These are phyloP conservation scores for Pseudocercospora macadamiae DNA, from an alignment of 2,329 filamentous ascomycete genomes.

Conservation along the genomic window DNA sequence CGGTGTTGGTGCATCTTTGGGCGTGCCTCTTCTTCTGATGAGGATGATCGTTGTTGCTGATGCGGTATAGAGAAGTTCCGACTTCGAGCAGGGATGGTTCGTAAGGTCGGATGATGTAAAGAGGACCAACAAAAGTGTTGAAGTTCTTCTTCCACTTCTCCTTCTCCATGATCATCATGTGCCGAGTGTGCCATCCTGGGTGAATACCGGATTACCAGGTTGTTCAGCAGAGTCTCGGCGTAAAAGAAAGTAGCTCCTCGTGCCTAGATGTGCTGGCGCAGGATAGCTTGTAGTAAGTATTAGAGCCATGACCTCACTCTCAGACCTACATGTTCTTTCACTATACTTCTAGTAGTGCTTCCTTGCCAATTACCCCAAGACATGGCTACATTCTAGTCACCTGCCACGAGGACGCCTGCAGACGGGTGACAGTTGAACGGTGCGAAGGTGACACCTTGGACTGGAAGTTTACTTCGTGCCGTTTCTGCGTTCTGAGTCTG, in stretches of 20 bases:
- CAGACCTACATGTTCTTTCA: background rate
- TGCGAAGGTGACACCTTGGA: background rate
- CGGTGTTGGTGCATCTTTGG: background rate
- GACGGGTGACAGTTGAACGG: constrained; percentile 1
- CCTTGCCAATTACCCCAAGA: background rate
- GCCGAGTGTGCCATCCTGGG: background rate
- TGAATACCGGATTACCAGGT: background rate
- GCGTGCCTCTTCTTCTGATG: background rate
- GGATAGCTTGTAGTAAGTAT: background rate
- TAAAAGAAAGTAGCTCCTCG: constrained; percentile 1
- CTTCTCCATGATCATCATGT: background rate
- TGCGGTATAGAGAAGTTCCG: background rate
- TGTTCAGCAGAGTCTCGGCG: constrained; percentile 4
- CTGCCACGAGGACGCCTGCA: constrained; percentile 4
- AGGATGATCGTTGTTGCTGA: background rate
- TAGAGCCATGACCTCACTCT: constrained; percentile 1
- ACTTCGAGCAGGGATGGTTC: too few species aligned
- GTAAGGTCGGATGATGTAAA: constrained; percentile 1
- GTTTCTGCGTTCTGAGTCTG: background rate
- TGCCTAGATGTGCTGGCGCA: constrained; percentile 3
- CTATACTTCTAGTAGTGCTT: background rate
- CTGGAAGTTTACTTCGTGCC: constrained; percentile 1
- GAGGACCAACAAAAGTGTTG: background rate
- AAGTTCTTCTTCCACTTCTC: background rate
- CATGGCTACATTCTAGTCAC: constrained; percentile 1